Percentiles rank a stretch among this genome's conserved stretches.
Conservation (phyloP, 2,329 filamentous ascomycete genomes). For the Fusarium solani-melongenae region DNA sequence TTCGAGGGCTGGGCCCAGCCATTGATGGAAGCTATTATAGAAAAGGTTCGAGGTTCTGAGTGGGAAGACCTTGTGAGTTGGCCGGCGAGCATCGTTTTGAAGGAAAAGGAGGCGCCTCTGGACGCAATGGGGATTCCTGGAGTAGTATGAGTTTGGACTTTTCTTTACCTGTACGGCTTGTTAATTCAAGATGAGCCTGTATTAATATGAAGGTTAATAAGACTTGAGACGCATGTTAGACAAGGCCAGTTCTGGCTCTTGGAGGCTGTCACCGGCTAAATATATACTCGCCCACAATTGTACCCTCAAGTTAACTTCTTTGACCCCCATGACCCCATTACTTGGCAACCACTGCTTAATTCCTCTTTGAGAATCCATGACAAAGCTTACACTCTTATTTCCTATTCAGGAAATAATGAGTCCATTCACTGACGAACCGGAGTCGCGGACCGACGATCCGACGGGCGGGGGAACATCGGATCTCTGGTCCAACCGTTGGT, state of each 20-base stretch:
- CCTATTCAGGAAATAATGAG: not conserved
- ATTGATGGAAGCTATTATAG: conserved; percentile 23
- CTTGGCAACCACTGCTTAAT: not conserved
- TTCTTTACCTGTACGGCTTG: not conserved
- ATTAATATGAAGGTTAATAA: not conserved
- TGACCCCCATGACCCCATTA: not conserved
- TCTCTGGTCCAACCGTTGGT: not conserved
- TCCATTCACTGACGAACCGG: not conserved
- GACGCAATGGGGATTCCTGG: not conserved
- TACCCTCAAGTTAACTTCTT: not conserved
- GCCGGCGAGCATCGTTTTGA: conserved; percentile 16
- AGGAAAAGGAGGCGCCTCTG: not conserved
- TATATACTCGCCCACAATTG: not conserved
- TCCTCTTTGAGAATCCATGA: not conserved
- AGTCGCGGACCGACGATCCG: not conserved
- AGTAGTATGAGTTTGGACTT: not conserved
- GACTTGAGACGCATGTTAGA: not conserved
- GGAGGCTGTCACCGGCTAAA: not conserved
- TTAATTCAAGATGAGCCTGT: not conserved
- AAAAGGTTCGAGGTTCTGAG: conserved; percentile 21
- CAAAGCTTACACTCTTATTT: not conserved
- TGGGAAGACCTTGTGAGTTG: conserved; percentile 30
- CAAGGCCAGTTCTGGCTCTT: not conserved
- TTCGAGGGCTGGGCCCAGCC: conserved; percentile 26
- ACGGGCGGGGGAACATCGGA: not conserved